A percentile compares a stretch with the other conserved stretches of the same genome.
Evolutionary conservation across 2,329 filamentous ascomycete species (phyloP).

Genomic region (Fusarium anguioides): DNA sequence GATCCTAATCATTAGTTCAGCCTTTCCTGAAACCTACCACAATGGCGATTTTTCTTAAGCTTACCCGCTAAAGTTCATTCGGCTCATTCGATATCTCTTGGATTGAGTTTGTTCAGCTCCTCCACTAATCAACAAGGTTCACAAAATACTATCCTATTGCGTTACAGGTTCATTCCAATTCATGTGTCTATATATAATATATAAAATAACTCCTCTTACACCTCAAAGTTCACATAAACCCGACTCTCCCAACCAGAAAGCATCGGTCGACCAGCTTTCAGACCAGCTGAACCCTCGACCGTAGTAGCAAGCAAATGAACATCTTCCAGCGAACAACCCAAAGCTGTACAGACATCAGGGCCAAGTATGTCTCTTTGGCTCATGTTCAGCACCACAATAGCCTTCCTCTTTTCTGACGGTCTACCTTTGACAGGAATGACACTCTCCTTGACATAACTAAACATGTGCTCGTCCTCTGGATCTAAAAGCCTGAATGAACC

Average conservation of each 20-base stretch:
- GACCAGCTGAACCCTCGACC: rapidly evolving
- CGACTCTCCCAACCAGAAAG: conserved; percentile 37
- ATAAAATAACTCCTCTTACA: not conserved
- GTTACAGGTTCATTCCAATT: not conserved
- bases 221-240: conserved; percentile 32
- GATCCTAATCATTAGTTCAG: too few relatives aligned
- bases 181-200: not conserved
- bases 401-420: conserved; percentile 42
- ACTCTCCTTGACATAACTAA: conserved; percentile 64
- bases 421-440: conserved; percentile 16
- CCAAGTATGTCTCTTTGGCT: conserved; percentile 50
- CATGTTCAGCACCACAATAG: conserved; percentile 61
- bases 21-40: too few relatives aligned
- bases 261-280: conserved; percentile 1
- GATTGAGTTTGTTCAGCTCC: not conserved
- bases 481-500: conserved; percentile 67
- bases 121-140: too few relatives aligned
- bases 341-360: conserved; percentile 36
- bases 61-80: too few relatives aligned
- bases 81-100: rapidly evolving
- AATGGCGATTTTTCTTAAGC: too few relatives aligned
- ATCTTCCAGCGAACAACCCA: conserved; percentile 35
- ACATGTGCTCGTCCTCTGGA: conserved; percentile 63
- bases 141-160: rapidly evolving
- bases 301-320: conserved; percentile 46